phyloP scores from a whole-genome alignment of 164 flowering plant genomes.

The Echeveria elegans region DNA sequence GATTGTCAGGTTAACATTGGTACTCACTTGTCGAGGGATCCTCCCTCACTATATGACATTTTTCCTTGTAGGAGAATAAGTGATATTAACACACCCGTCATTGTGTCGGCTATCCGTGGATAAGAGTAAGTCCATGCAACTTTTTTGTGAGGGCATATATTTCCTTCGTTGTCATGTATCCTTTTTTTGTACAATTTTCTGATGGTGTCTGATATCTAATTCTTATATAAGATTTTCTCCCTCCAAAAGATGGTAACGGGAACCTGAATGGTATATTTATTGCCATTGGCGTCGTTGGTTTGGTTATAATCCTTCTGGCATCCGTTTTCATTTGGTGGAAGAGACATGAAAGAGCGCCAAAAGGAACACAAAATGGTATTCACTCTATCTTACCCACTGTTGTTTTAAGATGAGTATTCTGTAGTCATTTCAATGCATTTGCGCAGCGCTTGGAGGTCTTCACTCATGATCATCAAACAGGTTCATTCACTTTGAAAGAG shows the following conservation, averaged over 20 bases:
- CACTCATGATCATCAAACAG: constrained; percentile 33
- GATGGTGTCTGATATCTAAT: neutral
- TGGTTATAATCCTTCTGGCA: constrained; percentile 12
- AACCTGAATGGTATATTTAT: constrained; percentile 11
- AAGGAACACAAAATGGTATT: constrained; percentile 7
- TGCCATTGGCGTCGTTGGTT: constrained; percentile 20
- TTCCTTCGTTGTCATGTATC: too few relatives aligned
- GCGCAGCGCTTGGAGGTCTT: constrained; percentile 23
- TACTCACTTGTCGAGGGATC: neutral
- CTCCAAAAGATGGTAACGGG: constrained; percentile 14
- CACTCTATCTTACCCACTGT: neutral
- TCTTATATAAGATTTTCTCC: constrained; percentile 23
- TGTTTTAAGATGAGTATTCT: neutral
- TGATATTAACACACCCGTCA: constrained; percentile 41
- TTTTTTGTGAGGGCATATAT: too few relatives aligned
- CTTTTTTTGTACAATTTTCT: neutral
- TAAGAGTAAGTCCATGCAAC: constrained; percentile 24
- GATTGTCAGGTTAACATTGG: neutral
- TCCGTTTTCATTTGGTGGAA: constrained; percentile 38
- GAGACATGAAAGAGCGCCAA: constrained; percentile 16
- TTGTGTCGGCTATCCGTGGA: constrained; percentile 50
- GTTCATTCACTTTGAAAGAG: constrained; percentile 42
- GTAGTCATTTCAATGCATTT: neutral
- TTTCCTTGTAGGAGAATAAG: constrained; percentile 52
- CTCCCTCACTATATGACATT: neutral